Conservation (phyloP, 2,329 filamentous ascomycete genomes). For the Pseudopithomyces maydicus region DNA sequence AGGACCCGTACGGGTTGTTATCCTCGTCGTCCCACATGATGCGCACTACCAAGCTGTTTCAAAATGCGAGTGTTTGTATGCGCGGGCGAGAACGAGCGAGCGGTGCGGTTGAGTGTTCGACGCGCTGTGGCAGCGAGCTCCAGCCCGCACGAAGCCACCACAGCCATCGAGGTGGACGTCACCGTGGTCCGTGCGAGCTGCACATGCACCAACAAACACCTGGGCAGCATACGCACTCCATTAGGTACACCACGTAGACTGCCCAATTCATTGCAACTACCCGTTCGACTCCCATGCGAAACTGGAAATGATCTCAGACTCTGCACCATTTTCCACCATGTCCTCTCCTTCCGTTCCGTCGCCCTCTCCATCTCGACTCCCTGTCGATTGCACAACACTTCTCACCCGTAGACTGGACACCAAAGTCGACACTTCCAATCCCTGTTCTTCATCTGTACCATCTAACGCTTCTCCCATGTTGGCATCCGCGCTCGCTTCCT, state of each 20-base stretch:
- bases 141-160: not conserved
- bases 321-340: not conserved
- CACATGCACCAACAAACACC: not conserved
- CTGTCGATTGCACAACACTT: not conserved
- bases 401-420: constrained; percentile 16
- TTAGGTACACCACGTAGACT: not conserved
- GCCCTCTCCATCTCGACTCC: not conserved
- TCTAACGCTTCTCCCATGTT: too few relatives aligned
- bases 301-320: constrained; percentile 5
- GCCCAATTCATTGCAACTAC: not conserved
- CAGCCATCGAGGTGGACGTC: not conserved
- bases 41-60: not conserved
- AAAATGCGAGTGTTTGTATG: not conserved
- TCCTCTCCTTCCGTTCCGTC: not conserved
- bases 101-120: not conserved
- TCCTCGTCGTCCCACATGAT: constrained; percentile 99
- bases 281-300: not conserved
- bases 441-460: not conserved
- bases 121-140: constrained; percentile 1
- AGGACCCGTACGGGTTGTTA: constrained; percentile 96
- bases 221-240: not conserved
- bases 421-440: constrained; percentile 6
- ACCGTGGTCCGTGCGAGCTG: not conserved
- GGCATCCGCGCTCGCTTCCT: not conserved
- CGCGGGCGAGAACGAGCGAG: not conserved